Percentiles rank a stretch among this genome's conserved stretches.
Evolutionary conservation across 2,329 filamentous ascomycete species (phyloP).

Genomic region (Thelonectria rubi): DNA sequence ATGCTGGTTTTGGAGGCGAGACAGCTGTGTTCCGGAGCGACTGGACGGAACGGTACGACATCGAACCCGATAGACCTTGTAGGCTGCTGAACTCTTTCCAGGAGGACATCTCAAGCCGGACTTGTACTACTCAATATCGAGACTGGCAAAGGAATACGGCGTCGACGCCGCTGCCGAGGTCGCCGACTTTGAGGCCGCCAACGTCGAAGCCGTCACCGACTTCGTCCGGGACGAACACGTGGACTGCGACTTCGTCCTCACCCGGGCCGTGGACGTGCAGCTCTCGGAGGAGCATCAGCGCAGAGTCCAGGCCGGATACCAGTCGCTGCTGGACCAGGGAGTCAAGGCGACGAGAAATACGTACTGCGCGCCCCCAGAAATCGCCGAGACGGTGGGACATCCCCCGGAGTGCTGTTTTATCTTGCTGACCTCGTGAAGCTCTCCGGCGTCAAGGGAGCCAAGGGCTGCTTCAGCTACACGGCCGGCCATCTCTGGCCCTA

Average conservation of each 20-base stretch:
- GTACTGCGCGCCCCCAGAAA: conserved; percentile 18
- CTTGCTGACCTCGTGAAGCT: conserved; percentile 28
- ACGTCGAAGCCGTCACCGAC: conserved; percentile 43
- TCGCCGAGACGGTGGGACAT: conserved; percentile 38
- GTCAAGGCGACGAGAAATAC: not conserved
- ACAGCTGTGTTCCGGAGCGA: conserved; percentile 42
- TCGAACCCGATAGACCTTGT: not conserved
- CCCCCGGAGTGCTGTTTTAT: not conserved
- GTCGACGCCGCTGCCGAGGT: conserved; percentile 34
- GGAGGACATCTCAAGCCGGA: conserved; percentile 33
- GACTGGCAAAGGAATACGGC: conserved; percentile 22
- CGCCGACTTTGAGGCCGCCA: conserved; percentile 27
- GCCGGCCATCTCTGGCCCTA: conserved; percentile 41
- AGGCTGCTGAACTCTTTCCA: not conserved
- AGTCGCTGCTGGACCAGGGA: conserved; percentile 42
- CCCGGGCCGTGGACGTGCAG: conserved; percentile 51
- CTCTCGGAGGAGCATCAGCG: conserved; percentile 38
- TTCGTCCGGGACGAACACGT: conserved; percentile 46
- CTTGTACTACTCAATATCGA: conserved; percentile 12
- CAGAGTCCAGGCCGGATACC: conserved; percentile 41
- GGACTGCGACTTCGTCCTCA: conserved; percentile 51
- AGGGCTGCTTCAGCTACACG: conserved; percentile 45
- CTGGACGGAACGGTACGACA: conserved; percentile 43
- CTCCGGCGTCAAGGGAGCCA: conserved; percentile 49
- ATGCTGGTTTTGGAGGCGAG: conserved; percentile 48